Base-by-base conservation (phyloP, 106 monocot genomes). In the Acorus gramineus region DNA sequence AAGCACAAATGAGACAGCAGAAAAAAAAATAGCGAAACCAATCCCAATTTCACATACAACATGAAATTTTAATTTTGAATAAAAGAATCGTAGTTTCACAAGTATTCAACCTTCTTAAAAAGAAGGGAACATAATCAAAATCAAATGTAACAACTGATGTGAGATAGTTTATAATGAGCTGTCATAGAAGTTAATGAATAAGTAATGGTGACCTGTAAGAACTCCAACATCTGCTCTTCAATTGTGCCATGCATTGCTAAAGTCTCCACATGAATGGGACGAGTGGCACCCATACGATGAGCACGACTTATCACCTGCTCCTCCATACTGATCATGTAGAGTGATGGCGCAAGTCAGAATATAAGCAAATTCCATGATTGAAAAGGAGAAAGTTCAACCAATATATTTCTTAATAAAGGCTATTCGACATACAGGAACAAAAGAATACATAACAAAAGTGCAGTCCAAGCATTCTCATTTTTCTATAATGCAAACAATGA, bases 251-350 rank as follows among this genome's bases (percentile, higher is more conserved):
- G 80, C 96, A 96, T 96, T 56, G 83, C 91, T 66, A 96, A 73
- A 42, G 96, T 96, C 73, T 96, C 91, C 50, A 96, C 96, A 65
- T 81, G 63, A 46, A 91, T 77, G 13, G 91, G 87, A 77, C 91
- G 90, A 78, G 85, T 83, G 52, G 96, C 96, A 74, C 96, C 96
- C 96, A 96, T 96, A 48, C 91, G 82, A 77, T 96, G 96, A 81
- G 91, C 96, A 58, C 96, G 87, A 77, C 96, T 96, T 62, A 96
- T 81, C 14, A 96, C 96, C 67, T 96, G 96, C 74, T 96, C 96
- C 66, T 96, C 96, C 90, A 91, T 81, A 71, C 96, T 96, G 77
- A 78, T 62, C 59, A 61, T 61, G 43, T 5, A 48, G 42, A 53
- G 44, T 46, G 4, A 7, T 48, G 11, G 2, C 11, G 6, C 44